Conservation (phyloP, 306 rosid genomes). For the Senna siamea region DNA sequence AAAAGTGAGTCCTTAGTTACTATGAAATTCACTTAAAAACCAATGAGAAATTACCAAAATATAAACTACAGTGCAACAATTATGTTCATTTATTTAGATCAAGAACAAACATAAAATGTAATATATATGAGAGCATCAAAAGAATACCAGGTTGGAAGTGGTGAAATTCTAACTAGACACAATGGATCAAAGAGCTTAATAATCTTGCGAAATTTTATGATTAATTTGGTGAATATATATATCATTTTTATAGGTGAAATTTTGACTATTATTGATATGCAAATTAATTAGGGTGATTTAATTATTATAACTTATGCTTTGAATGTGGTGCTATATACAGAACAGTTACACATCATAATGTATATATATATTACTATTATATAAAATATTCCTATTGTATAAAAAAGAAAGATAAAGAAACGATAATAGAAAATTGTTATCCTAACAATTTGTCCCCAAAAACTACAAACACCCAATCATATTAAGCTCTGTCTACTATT, state of each 20-base stretch:
- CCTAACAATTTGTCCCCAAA: constrained; percentile 72
- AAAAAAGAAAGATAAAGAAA: no score
- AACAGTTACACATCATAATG: no score
- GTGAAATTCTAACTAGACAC: constrained; percentile 92
- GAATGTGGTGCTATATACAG: constrained; percentile 62
- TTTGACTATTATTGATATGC: constrained; percentile 71
- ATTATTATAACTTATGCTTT: constrained; percentile 74
- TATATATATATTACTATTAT: no score
- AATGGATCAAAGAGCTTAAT: constrained; percentile 66
- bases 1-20: no score
- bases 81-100: no score
- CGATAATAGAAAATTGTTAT: constrained; percentile 42
- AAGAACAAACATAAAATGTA: no score
- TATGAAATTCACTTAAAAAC: no score
- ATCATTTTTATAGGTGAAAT: constrained; percentile 44
- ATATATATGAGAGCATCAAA: constrained; percentile 36
- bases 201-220: constrained; percentile 51
- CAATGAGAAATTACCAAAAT: no score
- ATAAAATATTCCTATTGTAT: no score
- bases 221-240: constrained; percentile 30
- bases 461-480: constrained; percentile 52
- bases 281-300: constrained; percentile 53
- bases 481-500: constrained; percentile 54
- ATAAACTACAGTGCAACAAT: no score
- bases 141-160: constrained; percentile 88